Conservation (phyloP, 108 stramenopile species). For the Seminavis robusta region DNA sequence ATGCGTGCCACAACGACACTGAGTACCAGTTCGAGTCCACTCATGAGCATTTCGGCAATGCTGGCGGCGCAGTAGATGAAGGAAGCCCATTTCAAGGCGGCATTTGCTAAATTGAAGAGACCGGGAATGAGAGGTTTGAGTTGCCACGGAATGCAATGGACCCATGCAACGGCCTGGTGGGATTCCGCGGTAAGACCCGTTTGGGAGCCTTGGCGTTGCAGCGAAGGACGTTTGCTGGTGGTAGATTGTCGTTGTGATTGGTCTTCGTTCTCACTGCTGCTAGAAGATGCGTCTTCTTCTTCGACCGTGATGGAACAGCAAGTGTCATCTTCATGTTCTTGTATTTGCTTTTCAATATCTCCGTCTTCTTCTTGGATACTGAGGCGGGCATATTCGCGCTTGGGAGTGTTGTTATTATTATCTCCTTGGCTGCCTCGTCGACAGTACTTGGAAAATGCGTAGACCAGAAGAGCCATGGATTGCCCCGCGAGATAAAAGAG, state of each 20-base stretch:
- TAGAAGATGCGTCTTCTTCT: neutral
- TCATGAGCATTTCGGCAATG: conserved; percentile 47
- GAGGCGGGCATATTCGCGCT: too few species aligned
- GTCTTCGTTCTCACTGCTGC: neutral
- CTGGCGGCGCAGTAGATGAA: conserved; percentile 37
- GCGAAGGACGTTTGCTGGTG: neutral
- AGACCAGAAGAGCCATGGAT: conserved; percentile 18
- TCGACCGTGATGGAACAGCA: neutral
- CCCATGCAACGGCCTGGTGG: conserved; percentile 3
- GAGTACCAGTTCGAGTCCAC: conserved; percentile 36
- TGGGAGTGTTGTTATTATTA: too few species aligned
- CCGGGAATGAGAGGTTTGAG: conserved; percentile 16
- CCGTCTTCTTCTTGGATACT: neutral
- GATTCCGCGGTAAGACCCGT: conserved; percentile 14
- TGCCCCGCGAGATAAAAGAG: conserved; percentile 27
- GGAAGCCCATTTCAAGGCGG: conserved; percentile 31
- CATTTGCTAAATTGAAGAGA: conserved; percentile 26
- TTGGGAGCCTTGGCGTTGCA: conserved; percentile 1
- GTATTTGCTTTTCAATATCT: neutral
- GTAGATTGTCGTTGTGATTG: neutral
- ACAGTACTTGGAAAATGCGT: neutral
- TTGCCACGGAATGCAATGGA: conserved; percentile 14
- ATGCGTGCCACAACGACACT: conserved; percentile 26
- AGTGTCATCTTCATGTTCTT: neutral
- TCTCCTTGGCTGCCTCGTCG: neutral